Conservation (phyloP, 192 early-diverging fungal genomes). For the Coemansia sp. region DNA sequence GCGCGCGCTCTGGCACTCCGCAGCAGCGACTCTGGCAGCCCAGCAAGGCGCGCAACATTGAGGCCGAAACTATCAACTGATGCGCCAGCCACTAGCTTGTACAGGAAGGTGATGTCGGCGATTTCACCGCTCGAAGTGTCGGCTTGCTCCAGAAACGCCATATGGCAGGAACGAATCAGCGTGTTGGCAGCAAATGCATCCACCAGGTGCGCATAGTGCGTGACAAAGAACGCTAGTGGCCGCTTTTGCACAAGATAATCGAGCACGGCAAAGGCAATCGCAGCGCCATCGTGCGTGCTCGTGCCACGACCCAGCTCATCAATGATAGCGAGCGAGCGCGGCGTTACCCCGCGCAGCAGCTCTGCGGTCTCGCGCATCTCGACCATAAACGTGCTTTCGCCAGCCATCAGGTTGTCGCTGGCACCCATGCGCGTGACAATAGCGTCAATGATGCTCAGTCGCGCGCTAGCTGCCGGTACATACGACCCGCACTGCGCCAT, state of each 20-base stretch:
- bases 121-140: constrained; percentile 22
- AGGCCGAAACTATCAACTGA: constrained; percentile 93
- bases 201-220: constrained; percentile 90
- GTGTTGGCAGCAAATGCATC: constrained; percentile 34
- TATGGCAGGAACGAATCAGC: constrained; percentile 26
- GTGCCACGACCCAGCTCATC: constrained; percentile 98
- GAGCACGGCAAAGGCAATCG: constrained; percentile 91
- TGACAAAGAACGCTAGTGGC: constrained; percentile 88
- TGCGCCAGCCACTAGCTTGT: constrained; percentile 78
- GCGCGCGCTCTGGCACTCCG: constrained; percentile 66
- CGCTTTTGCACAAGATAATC: constrained; percentile 71
- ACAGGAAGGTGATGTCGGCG: constrained; percentile 84
- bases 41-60: constrained; percentile 94
- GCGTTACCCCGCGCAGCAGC: constrained; percentile 83
- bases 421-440: constrained; percentile 97
- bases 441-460: constrained; percentile 79
- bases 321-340: constrained; percentile 82
- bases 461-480: constrained; percentile 74
- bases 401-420: constrained; percentile 89
- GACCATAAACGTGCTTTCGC: constrained; percentile 95
- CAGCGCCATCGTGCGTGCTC: constrained; percentile 93
- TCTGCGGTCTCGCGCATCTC: constrained; percentile 91
- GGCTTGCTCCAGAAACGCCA: constrained; percentile 57
- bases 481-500: constrained; percentile 96
- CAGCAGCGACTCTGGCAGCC: constrained; percentile 69